A percentile compares a stretch with the other conserved stretches of the same genome.
These are phyloP conservation scores for Zelopaecilomyces penicillatus DNA, from an alignment of 2,329 filamentous ascomycete species.

Conservation along the genomic window DNA sequence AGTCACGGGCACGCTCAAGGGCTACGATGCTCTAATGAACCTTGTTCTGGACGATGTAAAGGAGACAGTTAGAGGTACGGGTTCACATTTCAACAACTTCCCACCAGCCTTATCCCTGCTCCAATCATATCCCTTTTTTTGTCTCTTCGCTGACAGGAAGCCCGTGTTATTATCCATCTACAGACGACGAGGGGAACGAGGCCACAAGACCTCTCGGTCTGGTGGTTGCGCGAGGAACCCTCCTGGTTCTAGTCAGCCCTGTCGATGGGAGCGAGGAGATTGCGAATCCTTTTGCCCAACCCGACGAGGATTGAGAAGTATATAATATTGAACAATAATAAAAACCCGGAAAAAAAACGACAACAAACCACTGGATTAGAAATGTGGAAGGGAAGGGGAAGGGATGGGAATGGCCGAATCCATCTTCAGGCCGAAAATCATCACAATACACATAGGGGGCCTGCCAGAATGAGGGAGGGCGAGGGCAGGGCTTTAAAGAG, in stretches of 20 bases:
- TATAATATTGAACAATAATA: not conserved
- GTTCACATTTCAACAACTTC: no score
- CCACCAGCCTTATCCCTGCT: not conserved
- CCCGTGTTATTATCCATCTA: not conserved
- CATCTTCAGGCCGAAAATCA: no score
- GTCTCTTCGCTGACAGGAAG: not conserved
- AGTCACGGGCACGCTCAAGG: slow-evolving; percentile 88
- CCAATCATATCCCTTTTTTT: not conserved
- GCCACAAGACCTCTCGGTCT: slow-evolving; percentile 72
- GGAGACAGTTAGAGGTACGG: slow-evolving; percentile 75
- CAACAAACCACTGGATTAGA: no score
- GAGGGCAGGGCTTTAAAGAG: no score
- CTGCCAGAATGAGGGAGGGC: no score
- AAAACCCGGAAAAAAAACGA: not conserved
- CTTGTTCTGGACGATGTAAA: slow-evolving; percentile 90
- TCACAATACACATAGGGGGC: no score
- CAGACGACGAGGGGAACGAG: slow-evolving; percentile 90
- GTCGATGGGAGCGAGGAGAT: slow-evolving; percentile 94
- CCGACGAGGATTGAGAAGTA: slow-evolving; percentile 49
- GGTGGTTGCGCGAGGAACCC: slow-evolving; percentile 82
- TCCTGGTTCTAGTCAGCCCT: slow-evolving; percentile 87
- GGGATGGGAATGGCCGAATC: no score
- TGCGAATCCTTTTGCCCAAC: slow-evolving; percentile 79
- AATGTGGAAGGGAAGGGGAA: no score
- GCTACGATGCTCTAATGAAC: slow-evolving; percentile 97